phyloP scores from a whole-genome alignment of 2,329 filamentous ascomycete genomes.

The Ceratocystis papillata region DNA sequence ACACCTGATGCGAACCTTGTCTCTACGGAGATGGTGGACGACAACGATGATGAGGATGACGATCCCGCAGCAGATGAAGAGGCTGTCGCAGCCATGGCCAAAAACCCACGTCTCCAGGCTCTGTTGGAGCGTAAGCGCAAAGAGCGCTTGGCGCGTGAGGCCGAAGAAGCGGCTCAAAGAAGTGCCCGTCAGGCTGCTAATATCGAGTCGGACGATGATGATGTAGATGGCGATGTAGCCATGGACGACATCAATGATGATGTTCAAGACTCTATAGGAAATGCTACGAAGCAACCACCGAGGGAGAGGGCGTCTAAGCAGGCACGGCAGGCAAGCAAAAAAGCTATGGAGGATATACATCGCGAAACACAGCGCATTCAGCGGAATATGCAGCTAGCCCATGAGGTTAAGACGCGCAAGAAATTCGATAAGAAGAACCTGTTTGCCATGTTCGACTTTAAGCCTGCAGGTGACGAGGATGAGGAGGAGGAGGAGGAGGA shows the following conservation, averaged over 20 bases:
- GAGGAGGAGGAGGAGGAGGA: slow-evolving; percentile 28
- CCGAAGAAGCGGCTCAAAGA: slow-evolving; percentile 37
- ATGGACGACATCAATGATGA: slow-evolving; percentile 41
- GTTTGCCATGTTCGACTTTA: slow-evolving; percentile 74
- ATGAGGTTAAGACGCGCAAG: slow-evolving; percentile 83
- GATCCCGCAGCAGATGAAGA: slow-evolving; percentile 34
- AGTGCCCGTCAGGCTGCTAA: slow-evolving; percentile 34
- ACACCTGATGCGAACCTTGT: slow-evolving; percentile 30
- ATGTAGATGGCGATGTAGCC: slow-evolving; percentile 29
- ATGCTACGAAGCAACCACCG: slow-evolving; percentile 41
- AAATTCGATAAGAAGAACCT: slow-evolving; percentile 76
- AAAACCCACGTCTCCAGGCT: slow-evolving; percentile 55
- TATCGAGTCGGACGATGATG: slow-evolving; percentile 34
- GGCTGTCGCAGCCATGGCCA: slow-evolving; percentile 35
- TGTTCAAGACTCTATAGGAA: slow-evolving; percentile 29
- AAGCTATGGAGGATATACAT: slow-evolving; percentile 87
- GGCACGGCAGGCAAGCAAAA: slow-evolving; percentile 81
- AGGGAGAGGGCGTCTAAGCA: slow-evolving; percentile 58
- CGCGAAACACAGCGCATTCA: slow-evolving; percentile 86
- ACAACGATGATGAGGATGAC: slow-evolving; percentile 31
- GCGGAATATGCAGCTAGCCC: slow-evolving; percentile 79
- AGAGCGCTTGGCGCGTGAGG: slow-evolving; percentile 58
- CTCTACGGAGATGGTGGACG: slow-evolving; percentile 24
- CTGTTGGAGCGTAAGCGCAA: slow-evolving; percentile 63
- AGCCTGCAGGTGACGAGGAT: slow-evolving; percentile 33